A percentile compares a stretch with the other conserved stretches of the same genome.
These are phyloP conservation scores for Termitomyces sp. DNA, from an alignment of 768 basidiomycete species.

Conservation along the genomic window DNA sequence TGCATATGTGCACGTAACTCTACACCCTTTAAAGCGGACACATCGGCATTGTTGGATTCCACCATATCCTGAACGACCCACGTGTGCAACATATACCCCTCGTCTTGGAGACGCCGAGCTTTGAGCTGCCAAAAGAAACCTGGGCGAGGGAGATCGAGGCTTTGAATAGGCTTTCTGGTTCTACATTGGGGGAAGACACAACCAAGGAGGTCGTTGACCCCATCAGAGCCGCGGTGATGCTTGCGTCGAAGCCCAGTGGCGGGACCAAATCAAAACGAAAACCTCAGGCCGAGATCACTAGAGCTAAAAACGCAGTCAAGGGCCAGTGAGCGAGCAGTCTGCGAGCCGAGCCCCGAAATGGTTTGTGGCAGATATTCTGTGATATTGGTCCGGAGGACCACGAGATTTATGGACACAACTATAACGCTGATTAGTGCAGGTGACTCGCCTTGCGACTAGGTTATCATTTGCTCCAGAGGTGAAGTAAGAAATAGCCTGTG, in stretches of 20 bases:
- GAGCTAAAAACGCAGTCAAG: neutral
- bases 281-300: neutral
- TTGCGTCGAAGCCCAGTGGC: neutral
- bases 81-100: constrained; percentile 72
- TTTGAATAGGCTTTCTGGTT: constrained; percentile 8
- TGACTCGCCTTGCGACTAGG: neutral
- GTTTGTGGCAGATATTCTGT: neutral
- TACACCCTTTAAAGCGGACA: constrained; percentile 50
- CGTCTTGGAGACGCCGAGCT: constrained; percentile 78
- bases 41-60: constrained; percentile 62
- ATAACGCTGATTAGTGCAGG: neutral
- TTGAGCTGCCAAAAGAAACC: constrained; percentile 56
- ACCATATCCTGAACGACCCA: constrained; percentile 64
- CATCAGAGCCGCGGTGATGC: neutral
- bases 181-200: constrained; percentile 22
- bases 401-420: neutral
- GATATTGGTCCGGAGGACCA: neutral
- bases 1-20: neutral
- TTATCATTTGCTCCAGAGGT: neutral
- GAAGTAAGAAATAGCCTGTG: neutral
- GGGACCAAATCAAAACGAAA: neutral
- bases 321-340: neutral
- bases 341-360: neutral
- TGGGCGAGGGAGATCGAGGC: constrained; percentile 61
- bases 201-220: constrained; percentile 19